These are phyloP conservation scores for Saussurea involucrata DNA, from an alignment of 129 eudicot species.

Conservation along the genomic window DNA sequence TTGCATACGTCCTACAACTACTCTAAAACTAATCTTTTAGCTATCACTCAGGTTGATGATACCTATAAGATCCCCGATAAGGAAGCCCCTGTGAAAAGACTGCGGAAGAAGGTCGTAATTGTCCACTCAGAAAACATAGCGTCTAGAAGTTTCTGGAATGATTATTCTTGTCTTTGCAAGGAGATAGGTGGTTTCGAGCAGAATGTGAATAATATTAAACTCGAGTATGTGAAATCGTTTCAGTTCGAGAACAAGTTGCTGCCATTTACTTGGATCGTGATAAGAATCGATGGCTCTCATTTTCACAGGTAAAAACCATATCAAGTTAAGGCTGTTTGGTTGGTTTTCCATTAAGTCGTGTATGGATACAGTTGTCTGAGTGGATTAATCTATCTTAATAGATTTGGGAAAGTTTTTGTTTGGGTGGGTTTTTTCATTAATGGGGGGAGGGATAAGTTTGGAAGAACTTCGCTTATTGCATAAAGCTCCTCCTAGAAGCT, in stretches of 20 bases:
- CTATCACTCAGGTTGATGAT: constrained; percentile 51
- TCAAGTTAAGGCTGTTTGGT: too few relatives aligned
- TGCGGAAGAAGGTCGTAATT: constrained; percentile 38
- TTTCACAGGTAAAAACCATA: constrained; percentile 65
- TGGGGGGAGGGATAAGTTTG: too few relatives aligned
- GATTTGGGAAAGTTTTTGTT: too few relatives aligned
- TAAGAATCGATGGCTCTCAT: constrained; percentile 91
- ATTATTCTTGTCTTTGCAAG: constrained; percentile 41
- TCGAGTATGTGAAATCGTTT: constrained; percentile 67
- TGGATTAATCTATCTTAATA: too few relatives aligned
- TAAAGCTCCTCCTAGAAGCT: too few relatives aligned
- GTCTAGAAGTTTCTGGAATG: constrained; percentile 70
- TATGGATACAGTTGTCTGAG: too few relatives aligned
- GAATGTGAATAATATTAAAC: constrained; percentile 53
- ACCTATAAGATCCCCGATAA: constrained; percentile 42
- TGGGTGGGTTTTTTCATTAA: too few relatives aligned
- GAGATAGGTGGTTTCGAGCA: constrained; percentile 54
- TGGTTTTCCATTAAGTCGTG: too few relatives aligned
- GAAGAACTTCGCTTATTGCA: too few relatives aligned
- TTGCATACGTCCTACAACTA: background rate
- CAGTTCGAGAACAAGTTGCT: constrained; percentile 53
- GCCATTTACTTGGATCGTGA: constrained; percentile 76
- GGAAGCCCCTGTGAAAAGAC: constrained; percentile 63
- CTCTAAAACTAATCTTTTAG: background rate
- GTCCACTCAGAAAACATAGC: constrained; percentile 72